Evolutionary conservation across 2,329 filamentous ascomycete genomes (phyloP).

Genomic region (Penicillium digitatum): DNA sequence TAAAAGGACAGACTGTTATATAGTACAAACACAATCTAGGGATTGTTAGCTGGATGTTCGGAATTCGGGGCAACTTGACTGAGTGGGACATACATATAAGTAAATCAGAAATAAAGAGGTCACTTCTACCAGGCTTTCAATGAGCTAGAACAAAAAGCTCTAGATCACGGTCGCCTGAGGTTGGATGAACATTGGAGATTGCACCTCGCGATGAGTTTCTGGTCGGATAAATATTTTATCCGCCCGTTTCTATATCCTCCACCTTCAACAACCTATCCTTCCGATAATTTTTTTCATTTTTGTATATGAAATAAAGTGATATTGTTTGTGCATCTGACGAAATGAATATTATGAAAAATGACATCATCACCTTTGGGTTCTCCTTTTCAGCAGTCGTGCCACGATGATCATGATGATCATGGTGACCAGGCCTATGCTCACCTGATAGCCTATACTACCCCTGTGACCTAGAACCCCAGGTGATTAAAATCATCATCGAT

Average conservation of each 20-base stretch:
- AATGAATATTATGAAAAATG: neutral
- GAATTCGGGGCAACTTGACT: neutral
- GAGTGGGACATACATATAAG: neutral
- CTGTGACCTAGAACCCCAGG: constrained; percentile 5
- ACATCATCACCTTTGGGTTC: neutral
- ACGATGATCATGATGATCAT: neutral
- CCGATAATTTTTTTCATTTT: neutral
- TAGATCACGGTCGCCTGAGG: constrained; percentile 3
- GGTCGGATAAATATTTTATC: constrained; percentile 5
- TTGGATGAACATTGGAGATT: constrained; percentile 1
- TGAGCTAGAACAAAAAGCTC: neutral
- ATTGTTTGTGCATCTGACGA: neutral
- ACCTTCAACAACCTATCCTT: neutral
- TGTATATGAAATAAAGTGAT: neutral
- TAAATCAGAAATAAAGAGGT: neutral
- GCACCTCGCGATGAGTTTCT: constrained; percentile 9
- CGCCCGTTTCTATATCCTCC: neutral
- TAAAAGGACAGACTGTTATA: constrained; percentile 3
- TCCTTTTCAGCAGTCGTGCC: neutral
- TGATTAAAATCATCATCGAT: constrained; percentile 4
- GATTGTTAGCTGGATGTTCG: constrained; percentile 2
- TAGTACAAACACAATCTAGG: constrained; percentile 9
- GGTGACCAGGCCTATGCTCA: constrained; percentile 3
- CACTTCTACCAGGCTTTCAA: neutral
- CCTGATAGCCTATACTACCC: neutral